These are phyloP conservation scores for Theobroma grandiflorum DNA, from an alignment of 441 rosid genomes.

Conservation along the genomic window DNA sequence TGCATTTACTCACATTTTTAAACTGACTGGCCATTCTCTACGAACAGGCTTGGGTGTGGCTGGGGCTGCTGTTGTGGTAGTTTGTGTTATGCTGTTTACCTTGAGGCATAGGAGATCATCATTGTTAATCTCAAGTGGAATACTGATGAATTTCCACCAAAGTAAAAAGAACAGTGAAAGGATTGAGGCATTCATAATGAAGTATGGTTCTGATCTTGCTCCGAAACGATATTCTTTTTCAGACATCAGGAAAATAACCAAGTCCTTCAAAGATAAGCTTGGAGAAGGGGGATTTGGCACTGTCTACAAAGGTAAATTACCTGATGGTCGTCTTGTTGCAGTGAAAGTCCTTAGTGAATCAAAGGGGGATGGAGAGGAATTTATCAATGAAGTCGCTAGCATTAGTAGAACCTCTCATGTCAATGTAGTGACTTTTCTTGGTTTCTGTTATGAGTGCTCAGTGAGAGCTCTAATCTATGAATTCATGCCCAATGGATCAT, in stretches of 20 bases:
- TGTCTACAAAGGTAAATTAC: constrained; percentile 22
- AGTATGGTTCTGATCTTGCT: constrained; percentile 12
- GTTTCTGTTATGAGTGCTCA: constrained; percentile 12
- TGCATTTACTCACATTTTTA: not conserved
- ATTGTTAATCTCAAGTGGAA: not conserved
- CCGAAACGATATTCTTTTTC: constrained; percentile 15
- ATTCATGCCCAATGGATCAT: constrained; percentile 45
- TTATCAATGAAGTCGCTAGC: constrained; percentile 15
- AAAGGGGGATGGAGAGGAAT: constrained; percentile 2
- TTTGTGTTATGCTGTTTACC: not conserved
- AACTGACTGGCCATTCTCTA: not conserved
- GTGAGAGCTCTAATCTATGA: constrained; percentile 38
- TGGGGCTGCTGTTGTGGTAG: not conserved
- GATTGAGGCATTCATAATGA: not conserved
- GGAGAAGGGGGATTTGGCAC: constrained; percentile 21
- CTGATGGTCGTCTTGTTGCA: not conserved
- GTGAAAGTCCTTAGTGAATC: constrained; percentile 17
- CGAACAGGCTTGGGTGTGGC: not conserved
- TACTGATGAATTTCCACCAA: not conserved
- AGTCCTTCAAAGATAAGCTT: constrained; percentile 10
- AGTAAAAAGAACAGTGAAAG: constrained; percentile 3
- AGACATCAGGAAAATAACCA: constrained; percentile 21
- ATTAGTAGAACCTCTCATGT: constrained; percentile 12
- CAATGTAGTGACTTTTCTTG: constrained; percentile 16
- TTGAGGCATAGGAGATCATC: not conserved